Percentiles rank a stretch among this genome's conserved stretches.
Evolutionary conservation across 805 yeast species (phyloP).

Genomic region (Suhomyces vadensis): DNA sequence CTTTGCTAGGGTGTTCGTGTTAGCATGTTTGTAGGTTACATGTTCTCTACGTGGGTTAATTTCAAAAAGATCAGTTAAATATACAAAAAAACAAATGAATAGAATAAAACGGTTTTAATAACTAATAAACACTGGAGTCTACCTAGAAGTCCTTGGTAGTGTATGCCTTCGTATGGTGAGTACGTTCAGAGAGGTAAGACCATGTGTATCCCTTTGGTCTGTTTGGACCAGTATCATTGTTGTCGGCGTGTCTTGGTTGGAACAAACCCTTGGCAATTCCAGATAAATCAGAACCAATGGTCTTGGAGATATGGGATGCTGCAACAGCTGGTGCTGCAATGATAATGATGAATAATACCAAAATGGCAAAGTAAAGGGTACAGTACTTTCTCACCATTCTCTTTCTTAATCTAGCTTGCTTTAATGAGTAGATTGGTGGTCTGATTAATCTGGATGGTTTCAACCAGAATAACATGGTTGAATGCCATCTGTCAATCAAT

Average conservation of each 20-base stretch:
- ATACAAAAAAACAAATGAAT: slow-evolving; percentile 12
- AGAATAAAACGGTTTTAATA: slow-evolving; percentile 4
- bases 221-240: slow-evolving; percentile 79
- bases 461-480: slow-evolving; percentile 98
- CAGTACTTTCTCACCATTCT: slow-evolving; percentile 96
- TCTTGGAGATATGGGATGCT: slow-evolving; percentile 49
- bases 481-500: slow-evolving; percentile 93
- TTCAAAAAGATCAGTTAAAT: slow-evolving; percentile 7
- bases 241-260: slow-evolving; percentile 82
- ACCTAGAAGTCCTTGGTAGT: slow-evolving; percentile 50
- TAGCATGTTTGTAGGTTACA: not conserved
- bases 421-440: slow-evolving; percentile 95
- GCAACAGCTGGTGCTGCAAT: slow-evolving; percentile 94
- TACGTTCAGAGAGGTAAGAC: slow-evolving; percentile 51
- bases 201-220: slow-evolving; percentile 33
- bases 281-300: slow-evolving; percentile 35
- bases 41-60: not conserved
- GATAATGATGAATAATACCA: slow-evolving; percentile 69
- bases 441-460: slow-evolving; percentile 95
- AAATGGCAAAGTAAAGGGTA: slow-evolving; percentile 68
- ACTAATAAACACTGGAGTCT: slow-evolving; percentile 1
- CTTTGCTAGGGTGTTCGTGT: too few relatives aligned
- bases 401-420: slow-evolving; percentile 94
- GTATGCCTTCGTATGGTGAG: slow-evolving; percentile 56
- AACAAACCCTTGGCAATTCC: slow-evolving; percentile 65